Base-by-base conservation (phyloP, 441 rosid genomes). In the Pelargonium cotyledonis region DNA sequence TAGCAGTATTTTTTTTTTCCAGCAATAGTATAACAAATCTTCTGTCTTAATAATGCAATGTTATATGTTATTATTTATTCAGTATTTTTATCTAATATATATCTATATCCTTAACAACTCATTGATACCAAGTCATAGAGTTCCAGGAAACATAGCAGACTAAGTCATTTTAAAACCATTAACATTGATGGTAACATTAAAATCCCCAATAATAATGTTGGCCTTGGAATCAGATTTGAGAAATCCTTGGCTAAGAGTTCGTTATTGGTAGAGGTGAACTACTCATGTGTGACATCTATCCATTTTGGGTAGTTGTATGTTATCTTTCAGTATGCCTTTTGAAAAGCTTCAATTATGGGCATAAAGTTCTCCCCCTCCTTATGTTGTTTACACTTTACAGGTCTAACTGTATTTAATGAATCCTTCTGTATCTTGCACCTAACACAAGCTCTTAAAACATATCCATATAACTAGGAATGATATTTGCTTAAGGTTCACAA, bases 241-340 rank as follows among this genome's bases (percentile, higher is more conserved):
- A 18, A 57, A 16, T 23, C 19, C 60, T 53, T 5, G 21, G 62
- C 62, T 57, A 57, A 60, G 35, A 23, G 23, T 26, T 57, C 4
- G 31, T 23, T 46, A 18, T 19, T 18, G 63, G 19, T 58, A 19
- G 63, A 58, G 21, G 63, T 58, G 63, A 58, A 58, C 21, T 58
- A 12, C 62, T 6, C 16, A 14, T 19, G 62, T 57, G 29, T 57
- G 62, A 11, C 29, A 57, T 57, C 62, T 29, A 57, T 57, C 62
- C 8, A 18, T 57, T 12, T 57, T 57, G 62, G 19, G 31, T 29
- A 57, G 62, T 18, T 26, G 19, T 11, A 7, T 57, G 62, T 6
- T 57, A 57, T 57, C 62, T 57, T 12, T 8, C 18, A 57, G 63
- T 19, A 58, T 18, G 26, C 63, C n/a, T 58, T 58, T 58, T 21